phyloP scores from a whole-genome alignment of 306 rosid species.

The Malus fusca region DNA sequence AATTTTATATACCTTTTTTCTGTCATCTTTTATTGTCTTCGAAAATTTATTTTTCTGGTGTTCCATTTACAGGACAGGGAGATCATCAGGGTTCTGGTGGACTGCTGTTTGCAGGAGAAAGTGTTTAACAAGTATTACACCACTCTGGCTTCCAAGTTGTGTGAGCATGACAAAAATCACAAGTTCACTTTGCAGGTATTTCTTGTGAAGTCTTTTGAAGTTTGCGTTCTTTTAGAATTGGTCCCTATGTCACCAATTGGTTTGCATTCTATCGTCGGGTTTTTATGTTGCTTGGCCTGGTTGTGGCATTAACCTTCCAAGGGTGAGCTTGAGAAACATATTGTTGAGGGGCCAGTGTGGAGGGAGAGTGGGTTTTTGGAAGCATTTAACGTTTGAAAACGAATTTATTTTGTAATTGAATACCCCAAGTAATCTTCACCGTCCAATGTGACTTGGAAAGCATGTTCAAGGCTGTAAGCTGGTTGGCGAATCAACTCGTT shows the following conservation, averaged over 20 bases:
- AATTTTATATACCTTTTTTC: neutral
- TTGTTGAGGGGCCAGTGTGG: neutral
- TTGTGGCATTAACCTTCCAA: neutral
- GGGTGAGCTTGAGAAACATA: neutral
- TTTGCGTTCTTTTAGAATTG: neutral
- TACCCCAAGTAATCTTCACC: too few species aligned
- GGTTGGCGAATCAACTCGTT: too few species aligned
- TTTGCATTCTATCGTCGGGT: neutral
- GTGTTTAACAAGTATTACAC: conserved; percentile 86
- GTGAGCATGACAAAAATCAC: conserved; percentile 90
- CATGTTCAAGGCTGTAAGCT: too few species aligned
- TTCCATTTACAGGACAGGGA: conserved; percentile 63
- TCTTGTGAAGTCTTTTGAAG: neutral
- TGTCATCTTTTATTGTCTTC: neutral
- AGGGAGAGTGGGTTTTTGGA: neutral
- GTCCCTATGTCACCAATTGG: neutral
- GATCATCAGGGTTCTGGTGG: conserved; percentile 79
- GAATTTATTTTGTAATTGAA: too few species aligned
- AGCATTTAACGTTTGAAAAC: too few species aligned
- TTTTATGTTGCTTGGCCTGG: neutral
- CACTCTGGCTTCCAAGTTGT: conserved; percentile 74
- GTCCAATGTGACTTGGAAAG: too few species aligned
- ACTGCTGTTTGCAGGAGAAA: conserved; percentile 92
- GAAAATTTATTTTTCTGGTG: neutral
- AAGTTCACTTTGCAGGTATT: conserved; percentile 88